Percentiles rank a stretch among this genome's conserved stretches.
Conservation (phyloP, 768 basidiomycete genomes). For the Pleurotus eryngii region DNA sequence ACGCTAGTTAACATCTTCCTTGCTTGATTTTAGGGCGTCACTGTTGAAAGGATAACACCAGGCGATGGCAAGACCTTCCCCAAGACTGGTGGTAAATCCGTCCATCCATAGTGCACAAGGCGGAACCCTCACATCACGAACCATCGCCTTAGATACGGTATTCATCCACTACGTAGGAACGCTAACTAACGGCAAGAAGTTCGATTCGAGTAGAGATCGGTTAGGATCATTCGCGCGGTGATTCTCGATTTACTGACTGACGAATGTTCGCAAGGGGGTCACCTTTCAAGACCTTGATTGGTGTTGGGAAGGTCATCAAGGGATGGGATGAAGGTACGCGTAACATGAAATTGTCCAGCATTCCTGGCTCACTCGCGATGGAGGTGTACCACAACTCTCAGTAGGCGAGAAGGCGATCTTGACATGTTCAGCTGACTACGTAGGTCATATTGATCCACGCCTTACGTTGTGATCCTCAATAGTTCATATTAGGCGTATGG, state of each 20-base stretch:
- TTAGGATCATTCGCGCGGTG: slow-evolving; percentile 27
- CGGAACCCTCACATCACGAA: slow-evolving; percentile 12
- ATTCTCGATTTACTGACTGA: slow-evolving; percentile 8
- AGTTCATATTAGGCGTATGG: slow-evolving; percentile 59
- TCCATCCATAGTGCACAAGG: slow-evolving; percentile 9
- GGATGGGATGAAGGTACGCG: slow-evolving; percentile 85
- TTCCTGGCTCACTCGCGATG: slow-evolving; percentile 13
- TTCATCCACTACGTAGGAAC: slow-evolving; percentile 78
- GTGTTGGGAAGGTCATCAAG: slow-evolving; percentile 77
- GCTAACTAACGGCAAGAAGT: slow-evolving; percentile 53
- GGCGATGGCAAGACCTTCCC: slow-evolving; percentile 70
- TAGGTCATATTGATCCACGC: slow-evolving; percentile 33
- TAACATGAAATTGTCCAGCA: not conserved
- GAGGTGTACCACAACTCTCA: slow-evolving; percentile 75
- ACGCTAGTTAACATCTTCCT: slow-evolving; percentile 11
- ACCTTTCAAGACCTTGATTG: slow-evolving; percentile 70
- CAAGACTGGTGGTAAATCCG: slow-evolving; percentile 58
- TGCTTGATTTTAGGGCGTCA: slow-evolving; percentile 55
- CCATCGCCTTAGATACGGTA: slow-evolving; percentile 52
- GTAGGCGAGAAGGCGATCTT: slow-evolving; percentile 69
- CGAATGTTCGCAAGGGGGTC: slow-evolving; percentile 32
- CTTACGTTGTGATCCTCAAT: not conserved
- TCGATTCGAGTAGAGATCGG: slow-evolving; percentile 79
- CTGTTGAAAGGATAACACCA: slow-evolving; percentile 46
- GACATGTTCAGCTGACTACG: slow-evolving; percentile 69